phyloP scores from a whole-genome alignment of 2,329 filamentous ascomycete species.

The Botrytis fragariae region DNA sequence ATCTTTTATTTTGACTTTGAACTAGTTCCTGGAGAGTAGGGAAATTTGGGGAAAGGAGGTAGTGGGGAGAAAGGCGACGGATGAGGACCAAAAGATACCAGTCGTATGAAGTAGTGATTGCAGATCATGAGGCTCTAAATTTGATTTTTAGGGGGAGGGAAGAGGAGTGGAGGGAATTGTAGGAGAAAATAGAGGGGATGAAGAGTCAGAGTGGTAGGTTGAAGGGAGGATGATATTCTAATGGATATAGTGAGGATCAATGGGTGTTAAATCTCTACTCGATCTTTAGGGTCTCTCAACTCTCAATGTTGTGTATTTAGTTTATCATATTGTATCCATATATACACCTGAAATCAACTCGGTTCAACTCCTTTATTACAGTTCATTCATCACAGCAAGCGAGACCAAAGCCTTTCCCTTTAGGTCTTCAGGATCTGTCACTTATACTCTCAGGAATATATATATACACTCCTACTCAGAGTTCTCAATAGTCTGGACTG shows the following conservation, averaged over 20 bases:
- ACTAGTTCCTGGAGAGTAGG: neutral
- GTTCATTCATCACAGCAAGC: no score
- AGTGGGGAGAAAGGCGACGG: no score
- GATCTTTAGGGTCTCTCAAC: neutral
- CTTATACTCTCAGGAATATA: neutral
- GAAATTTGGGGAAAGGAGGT: neutral
- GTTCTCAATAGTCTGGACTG: no score
- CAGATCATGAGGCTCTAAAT: neutral
- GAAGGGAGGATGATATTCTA: neutral
- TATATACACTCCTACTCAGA: no score
- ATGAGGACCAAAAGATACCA: neutral
- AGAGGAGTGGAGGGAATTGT: no score
- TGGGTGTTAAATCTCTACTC: neutral
- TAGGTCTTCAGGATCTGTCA: neutral
- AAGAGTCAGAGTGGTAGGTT: neutral
- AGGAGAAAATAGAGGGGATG: accelerated
- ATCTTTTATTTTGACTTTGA: neutral
- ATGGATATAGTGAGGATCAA: neutral
- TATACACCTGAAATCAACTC: neutral
- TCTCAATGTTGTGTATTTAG: neutral
- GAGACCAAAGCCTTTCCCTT: no score
- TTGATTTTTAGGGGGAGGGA: neutral
- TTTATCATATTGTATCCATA: neutral
- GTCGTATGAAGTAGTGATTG: neutral
- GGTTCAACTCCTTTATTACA: no score